Base-by-base conservation (phyloP, 2,329 filamentous ascomycete genomes). In the Paracoccidioides lutzii region DNA sequence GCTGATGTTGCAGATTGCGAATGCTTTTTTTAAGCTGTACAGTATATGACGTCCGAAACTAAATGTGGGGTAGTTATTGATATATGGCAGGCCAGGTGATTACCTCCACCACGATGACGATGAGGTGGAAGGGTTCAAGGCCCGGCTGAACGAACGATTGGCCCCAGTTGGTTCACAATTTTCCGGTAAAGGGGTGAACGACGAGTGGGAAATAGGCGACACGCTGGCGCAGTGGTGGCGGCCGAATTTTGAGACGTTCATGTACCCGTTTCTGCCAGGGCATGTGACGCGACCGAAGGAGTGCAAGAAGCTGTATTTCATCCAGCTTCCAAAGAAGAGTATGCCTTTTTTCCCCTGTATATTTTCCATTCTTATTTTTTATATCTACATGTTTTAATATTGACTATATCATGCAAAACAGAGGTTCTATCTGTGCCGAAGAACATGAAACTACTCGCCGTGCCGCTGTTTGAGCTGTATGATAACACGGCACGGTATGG, bases 191-290 rank as follows among this genome's bases (percentile, higher is more conserved):
- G 88, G 87, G 52, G 88, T 93, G 64, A 90, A 91, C 69, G 87
- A 88, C 61, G 89, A 95, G 67, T 98, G 93, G 93, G 81, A 94
- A 70, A 83, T 98, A 63, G 89, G 88, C 64, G 93, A 97, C 70
- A 95, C 90, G 51, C 79, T 98, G 56, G 91, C 93, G 54, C 90
- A 96, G 75, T 98, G 93, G 93, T 98, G 91, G 90, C 81, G 93
- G 57, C 93, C 93, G 54, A 98, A 97, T 76, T 96, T 97, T 69
- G 93, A 98, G 78, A 97, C 93, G 2, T 97, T 97, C 78, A 96
- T 98, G 90, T 98, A 98, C 70, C 93, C 93, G 0, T 98, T 96
- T 72, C 85, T 97, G 56, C 93, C 93, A 6, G 89, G 90, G 15
- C 93, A 98, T 74, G 89, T 96, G 59, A 96, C 91, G 15, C 80